Evolutionary conservation across 495 filamentous ascomycete genomes (phyloP).

Genomic region (Xylaria castorea): DNA sequence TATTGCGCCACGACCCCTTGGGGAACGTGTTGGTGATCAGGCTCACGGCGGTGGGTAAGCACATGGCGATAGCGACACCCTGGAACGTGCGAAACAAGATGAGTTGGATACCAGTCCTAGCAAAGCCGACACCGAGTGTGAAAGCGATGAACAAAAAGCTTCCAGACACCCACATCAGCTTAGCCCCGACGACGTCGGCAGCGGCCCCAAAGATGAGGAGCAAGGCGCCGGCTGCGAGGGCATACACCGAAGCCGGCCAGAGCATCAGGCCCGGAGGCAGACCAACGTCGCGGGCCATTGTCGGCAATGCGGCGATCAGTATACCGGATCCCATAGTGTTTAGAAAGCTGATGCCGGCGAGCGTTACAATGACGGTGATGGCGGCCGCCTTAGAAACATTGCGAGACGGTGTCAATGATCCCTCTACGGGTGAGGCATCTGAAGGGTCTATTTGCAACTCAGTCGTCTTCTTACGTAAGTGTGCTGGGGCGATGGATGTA

Average conservation of each 20-base stretch:
- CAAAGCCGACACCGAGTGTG: slow-evolving; percentile 55
- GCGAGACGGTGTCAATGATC: background rate
- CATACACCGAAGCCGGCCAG: slow-evolving; percentile 45
- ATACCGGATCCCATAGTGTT: slow-evolving; percentile 45
- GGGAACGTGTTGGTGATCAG: slow-evolving; percentile 55
- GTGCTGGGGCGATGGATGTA: background rate
- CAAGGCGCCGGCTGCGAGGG: slow-evolving; percentile 54
- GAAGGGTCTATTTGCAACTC: background rate
- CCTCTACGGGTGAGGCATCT: background rate
- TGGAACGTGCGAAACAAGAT: slow-evolving; percentile 60
- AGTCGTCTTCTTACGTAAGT: background rate
- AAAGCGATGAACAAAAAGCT: slow-evolving; percentile 52
- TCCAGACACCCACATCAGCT: slow-evolving; percentile 53
- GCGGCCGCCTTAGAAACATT: background rate
- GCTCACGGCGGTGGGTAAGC: slow-evolving; percentile 58
- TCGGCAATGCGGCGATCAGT: slow-evolving; percentile 39
- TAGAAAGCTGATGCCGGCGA: slow-evolving; percentile 48
- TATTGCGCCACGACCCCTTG: slow-evolving; percentile 50
- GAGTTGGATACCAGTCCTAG: slow-evolving; percentile 53
- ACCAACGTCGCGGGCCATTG: slow-evolving; percentile 42
- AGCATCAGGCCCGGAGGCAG: slow-evolving; percentile 37
- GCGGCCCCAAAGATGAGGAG: slow-evolving; percentile 59
- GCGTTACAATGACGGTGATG: slow-evolving; percentile 18
- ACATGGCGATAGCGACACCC: slow-evolving; percentile 57
- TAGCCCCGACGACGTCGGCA: slow-evolving; percentile 58